Evolutionary conservation across 306 rosid genomes (phyloP).

Genomic region (Senna siamea): DNA sequence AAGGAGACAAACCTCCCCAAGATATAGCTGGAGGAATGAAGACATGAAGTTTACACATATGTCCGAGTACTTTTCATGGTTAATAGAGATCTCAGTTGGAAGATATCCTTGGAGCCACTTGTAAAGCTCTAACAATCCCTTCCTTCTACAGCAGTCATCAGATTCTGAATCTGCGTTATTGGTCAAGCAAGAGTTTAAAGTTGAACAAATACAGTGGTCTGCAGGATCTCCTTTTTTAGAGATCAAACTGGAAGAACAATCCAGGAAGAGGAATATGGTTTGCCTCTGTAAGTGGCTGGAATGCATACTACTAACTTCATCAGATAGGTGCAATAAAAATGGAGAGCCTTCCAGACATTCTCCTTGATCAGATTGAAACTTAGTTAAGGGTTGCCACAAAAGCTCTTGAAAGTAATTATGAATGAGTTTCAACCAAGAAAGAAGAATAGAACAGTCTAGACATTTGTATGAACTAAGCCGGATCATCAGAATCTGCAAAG

Average conservation of each 20-base stretch:
- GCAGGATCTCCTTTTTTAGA: conserved; percentile 42
- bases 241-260: conserved; percentile 65
- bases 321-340: conserved; percentile 60
- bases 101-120: conserved; percentile 79
- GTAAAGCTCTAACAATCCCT: conserved; percentile 64
- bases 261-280: conserved; percentile 69
- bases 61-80: conserved; percentile 51
- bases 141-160: conserved; percentile 50
- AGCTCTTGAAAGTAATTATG: conserved; percentile 60
- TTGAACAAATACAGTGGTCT: conserved; percentile 43
- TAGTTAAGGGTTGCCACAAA: conserved; percentile 52
- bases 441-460: conserved; percentile 47
- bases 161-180: conserved; percentile 43
- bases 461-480: conserved; percentile 61
- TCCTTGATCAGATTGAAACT: conserved; percentile 48
- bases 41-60: conserved; percentile 68
- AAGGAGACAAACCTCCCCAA: conserved; percentile 67
- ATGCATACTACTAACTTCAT: conserved; percentile 48
- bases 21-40: conserved; percentile 75
- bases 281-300: conserved; percentile 75
- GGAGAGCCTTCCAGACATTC: conserved; percentile 85
- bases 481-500: conserved; percentile 76
- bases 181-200: conserved; percentile 44
- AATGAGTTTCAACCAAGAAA: conserved; percentile 78
- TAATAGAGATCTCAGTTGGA: conserved; percentile 50